These are phyloP conservation scores for Trifolium repens DNA, from an alignment of 306 rosid species.

Conservation along the genomic window DNA sequence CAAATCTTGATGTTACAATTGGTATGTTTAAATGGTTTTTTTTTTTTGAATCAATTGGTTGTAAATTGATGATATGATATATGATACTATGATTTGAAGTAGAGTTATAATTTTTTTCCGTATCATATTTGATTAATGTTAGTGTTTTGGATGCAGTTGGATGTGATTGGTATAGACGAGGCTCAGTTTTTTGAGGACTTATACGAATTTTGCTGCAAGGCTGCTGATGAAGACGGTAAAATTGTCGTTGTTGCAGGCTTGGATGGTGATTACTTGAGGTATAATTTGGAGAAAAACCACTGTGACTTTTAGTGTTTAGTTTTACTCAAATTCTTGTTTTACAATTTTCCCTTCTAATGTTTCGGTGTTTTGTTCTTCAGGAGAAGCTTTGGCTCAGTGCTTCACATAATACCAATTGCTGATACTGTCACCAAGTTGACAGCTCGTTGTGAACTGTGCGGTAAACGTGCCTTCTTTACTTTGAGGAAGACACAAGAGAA, in stretches of 20 bases:
- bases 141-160: constrained; percentile 54
- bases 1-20: neutral
- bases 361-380: constrained; percentile 46
- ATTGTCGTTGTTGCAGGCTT: constrained; percentile 80
- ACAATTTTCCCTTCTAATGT: neutral
- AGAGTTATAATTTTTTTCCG: neutral
- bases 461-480: constrained; percentile 88
- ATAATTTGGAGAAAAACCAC: neutral
- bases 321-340: too few species aligned
- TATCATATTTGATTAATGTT: neutral
- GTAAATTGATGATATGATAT: neutral
- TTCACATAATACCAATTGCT: constrained; percentile 76
- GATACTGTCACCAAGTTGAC: constrained; percentile 88
- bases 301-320: neutral
- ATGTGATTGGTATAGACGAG: constrained; percentile 91
- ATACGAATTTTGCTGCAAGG: constrained; percentile 79
- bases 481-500: constrained; percentile 69
- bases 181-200: constrained; percentile 92
- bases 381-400: constrained; percentile 90
- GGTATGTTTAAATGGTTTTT: neutral
- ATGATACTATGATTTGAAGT: neutral
- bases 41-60: too few species aligned
- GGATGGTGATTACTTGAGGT: constrained; percentile 93
- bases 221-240: constrained; percentile 89
- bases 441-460: constrained; percentile 87